A percentile compares a stretch with the other conserved stretches of the same genome.
These are phyloP conservation scores for Paecilomyces variotii DNA, from an alignment of 2,329 filamentous ascomycete species.

Conservation along the genomic window DNA sequence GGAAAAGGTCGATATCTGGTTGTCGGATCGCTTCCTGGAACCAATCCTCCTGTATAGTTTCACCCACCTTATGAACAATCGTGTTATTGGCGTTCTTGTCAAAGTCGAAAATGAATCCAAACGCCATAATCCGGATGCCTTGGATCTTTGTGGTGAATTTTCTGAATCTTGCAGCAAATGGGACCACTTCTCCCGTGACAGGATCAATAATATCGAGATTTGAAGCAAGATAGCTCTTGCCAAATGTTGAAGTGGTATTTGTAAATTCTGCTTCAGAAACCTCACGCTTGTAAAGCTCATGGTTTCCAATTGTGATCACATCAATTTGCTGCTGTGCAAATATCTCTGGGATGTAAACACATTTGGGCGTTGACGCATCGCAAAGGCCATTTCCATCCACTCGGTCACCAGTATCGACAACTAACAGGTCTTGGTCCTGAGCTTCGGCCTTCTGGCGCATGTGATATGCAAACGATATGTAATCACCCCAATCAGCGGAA, in stretches of 20 bases:
- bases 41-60: conserved; percentile 78
- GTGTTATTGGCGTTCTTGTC: conserved; percentile 86
- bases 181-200: conserved; percentile 59
- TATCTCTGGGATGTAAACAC: conserved; percentile 80
- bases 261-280: conserved; percentile 71
- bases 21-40: conserved; percentile 80
- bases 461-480: conserved; percentile 38
- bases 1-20: conserved; percentile 70
- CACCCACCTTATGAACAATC: conserved; percentile 67
- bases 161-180: conserved; percentile 73
- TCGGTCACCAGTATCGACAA: conserved; percentile 91
- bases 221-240: conserved; percentile 73
- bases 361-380: conserved; percentile 80
- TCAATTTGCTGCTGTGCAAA: conserved; percentile 76
- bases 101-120: conserved; percentile 95
- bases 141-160: conserved; percentile 90
- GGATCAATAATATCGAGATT: conserved; percentile 84
- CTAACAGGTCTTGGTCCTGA: conserved; percentile 69
- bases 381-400: conserved; percentile 93
- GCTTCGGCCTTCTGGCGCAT: conserved; percentile 71
- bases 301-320: conserved; percentile 80
- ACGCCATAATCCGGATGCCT: conserved; percentile 72
- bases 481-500: neutral
- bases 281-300: conserved; percentile 81
- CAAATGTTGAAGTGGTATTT: conserved; percentile 74